A percentile compares a stretch with the other conserved stretches of the same genome.
Conservation (phyloP, 2,329 filamentous ascomycete species). For the Paecilomyces variotii region DNA sequence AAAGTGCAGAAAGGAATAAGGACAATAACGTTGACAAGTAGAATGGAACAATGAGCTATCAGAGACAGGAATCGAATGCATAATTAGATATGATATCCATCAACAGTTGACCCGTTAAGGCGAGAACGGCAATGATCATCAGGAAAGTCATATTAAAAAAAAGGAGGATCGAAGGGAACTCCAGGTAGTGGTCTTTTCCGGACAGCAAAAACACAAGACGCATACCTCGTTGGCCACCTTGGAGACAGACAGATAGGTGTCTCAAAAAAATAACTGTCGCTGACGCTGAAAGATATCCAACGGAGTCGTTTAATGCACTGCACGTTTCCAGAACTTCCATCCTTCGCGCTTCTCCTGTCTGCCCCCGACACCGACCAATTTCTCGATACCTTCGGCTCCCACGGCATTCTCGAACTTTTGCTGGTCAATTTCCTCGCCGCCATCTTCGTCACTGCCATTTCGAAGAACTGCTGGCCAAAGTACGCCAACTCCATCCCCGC, state of each 20-base stretch:
- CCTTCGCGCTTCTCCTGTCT: constrained; percentile 61
- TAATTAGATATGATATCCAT: background rate
- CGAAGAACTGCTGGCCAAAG: constrained; percentile 87
- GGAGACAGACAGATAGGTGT: background rate
- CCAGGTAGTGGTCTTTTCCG: background rate
- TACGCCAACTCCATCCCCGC: constrained; percentile 88
- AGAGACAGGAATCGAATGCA: background rate
- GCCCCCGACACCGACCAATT: constrained; percentile 69
- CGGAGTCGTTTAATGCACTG: background rate
- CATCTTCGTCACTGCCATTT: constrained; percentile 72
- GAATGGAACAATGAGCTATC: background rate
- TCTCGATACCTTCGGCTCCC: constrained; percentile 77
- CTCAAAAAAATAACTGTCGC: background rate
- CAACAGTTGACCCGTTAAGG: background rate
- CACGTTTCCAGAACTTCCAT: constrained; percentile 74
- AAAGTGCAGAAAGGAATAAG: background rate
- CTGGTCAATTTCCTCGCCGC: constrained; percentile 86
- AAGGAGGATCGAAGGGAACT: background rate
- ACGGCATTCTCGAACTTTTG: constrained; percentile 80
- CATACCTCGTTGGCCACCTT: background rate
- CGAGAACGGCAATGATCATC: background rate
- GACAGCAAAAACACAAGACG: background rate
- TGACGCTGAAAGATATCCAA: background rate
- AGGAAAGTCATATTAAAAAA: background rate
- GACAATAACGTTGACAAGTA: background rate